Percentiles rank a stretch among this genome's conserved stretches.
These are phyloP conservation scores for Aspergillus incahuasiensis DNA, from an alignment of 495 filamentous ascomycete genomes.

Conservation along the genomic window DNA sequence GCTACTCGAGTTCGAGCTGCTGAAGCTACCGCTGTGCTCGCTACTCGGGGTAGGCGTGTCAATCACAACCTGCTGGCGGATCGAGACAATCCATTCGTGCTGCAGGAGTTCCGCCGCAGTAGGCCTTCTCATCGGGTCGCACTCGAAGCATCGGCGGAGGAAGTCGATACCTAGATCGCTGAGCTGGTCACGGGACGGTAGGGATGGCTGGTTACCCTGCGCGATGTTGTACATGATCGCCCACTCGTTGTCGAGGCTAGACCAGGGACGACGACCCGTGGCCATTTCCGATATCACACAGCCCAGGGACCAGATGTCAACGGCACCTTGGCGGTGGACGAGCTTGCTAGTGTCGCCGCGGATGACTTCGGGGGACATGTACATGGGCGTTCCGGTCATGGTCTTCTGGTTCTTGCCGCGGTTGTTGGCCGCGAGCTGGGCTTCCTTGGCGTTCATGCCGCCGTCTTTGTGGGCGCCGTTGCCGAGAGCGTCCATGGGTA, in stretches of 20 bases:
- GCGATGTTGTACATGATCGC: slow-evolving; percentile 99
- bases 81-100: slow-evolving; percentile 87
- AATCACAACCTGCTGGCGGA: slow-evolving; percentile 56
- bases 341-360: slow-evolving; percentile 62
- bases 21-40: slow-evolving; percentile 28
- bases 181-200: slow-evolving; percentile 79
- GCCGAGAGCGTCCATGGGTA: slow-evolving; percentile 51
- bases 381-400: slow-evolving; percentile 98
- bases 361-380: slow-evolving; percentile 99
- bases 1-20: slow-evolving; percentile 26
- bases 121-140: slow-evolving; percentile 73
- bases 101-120: slow-evolving; percentile 87
- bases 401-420: slow-evolving; percentile 70
- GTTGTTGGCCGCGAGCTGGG: slow-evolving; percentile 27
- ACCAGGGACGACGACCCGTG: slow-evolving; percentile 92
- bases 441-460: slow-evolving; percentile 27
- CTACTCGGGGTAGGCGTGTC: slow-evolving; percentile 48
- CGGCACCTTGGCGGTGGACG: slow-evolving; percentile 70
- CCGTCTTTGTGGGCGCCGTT: slow-evolving; percentile 35
- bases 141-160: slow-evolving; percentile 77
- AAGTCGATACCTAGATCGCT: slow-evolving; percentile 84
- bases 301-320: slow-evolving; percentile 95
- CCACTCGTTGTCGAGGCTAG: slow-evolving; percentile 98
- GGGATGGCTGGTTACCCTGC: slow-evolving; percentile 83
- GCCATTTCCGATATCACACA: slow-evolving; percentile 98